Base-by-base conservation (phyloP, 441 rosid species). In the Biscutella laevigata region DNA sequence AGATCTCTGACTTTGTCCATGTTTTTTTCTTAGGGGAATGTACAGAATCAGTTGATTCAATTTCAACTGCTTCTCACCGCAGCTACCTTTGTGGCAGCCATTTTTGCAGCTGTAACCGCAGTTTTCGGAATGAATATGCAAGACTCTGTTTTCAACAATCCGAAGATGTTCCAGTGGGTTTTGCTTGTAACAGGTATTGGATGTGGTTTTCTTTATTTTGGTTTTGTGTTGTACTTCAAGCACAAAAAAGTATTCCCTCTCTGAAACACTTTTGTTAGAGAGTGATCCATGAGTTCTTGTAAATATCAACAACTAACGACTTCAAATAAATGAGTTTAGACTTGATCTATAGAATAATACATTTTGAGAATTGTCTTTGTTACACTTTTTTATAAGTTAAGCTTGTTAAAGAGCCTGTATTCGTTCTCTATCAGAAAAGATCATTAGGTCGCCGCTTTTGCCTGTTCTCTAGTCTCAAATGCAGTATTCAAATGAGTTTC, bases 41-140 rank as follows among this genome's bases (percentile, higher is more conserved):
- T 92, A 28, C 99, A 92, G 74, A 92, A 92, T 71, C 97, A 83
- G 27, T 72, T 92, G 66, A 92, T 92, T 70, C 95, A 88, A 58
- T 88, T 84, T 17, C 86, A 92, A 79, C 73, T 88, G 80, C 95
- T 92, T 66, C 86, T 88, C 11, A 86, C 99, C 0, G 88, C 97
- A 0, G 97, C 97, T 51, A 92, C 96, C 44, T 92, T 92, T 30
- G 86, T 92, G 61, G 79, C 88, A 5, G 80, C 99, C 21, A 53
- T 86, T 51, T 81, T 84, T 46, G 95, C 99, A 0, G 88, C 80
- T 22, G 99, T 92, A 51, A 66, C 95, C 0, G 99, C 81, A 27
- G 72, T 92, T 25, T 92, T 88, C 36, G 95, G 99, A 46, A 88
- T 88, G 99, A 92, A 92, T 63, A 69, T 92, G 52, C 47, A 61